phyloP scores from a whole-genome alignment of 2,329 filamentous ascomycete species.

The Mycogone perniciosa region DNA sequence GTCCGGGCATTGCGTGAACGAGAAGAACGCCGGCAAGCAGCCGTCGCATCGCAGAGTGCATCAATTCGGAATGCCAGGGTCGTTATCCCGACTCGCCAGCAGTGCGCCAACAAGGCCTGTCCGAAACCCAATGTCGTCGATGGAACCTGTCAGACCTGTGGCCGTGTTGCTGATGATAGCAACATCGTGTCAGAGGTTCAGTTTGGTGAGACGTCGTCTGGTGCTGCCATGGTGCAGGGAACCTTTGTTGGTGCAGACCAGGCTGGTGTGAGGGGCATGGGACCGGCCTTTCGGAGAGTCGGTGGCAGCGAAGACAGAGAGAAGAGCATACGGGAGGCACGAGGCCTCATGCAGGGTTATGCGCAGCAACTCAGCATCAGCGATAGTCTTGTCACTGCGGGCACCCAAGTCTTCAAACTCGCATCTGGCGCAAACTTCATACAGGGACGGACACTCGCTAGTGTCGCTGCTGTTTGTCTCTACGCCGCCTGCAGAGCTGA shows the following conservation, averaged over 20 bases:
- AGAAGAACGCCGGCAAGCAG: slow-evolving; percentile 38
- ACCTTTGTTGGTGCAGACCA: slow-evolving; percentile 83
- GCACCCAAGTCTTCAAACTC: slow-evolving; percentile 69
- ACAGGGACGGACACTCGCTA: slow-evolving; percentile 76
- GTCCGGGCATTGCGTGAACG: slow-evolving; percentile 48
- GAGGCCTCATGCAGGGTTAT: slow-evolving; percentile 56
- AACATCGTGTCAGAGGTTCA: slow-evolving; percentile 89
- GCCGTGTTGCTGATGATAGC: slow-evolving; percentile 74
- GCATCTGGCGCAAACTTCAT: slow-evolving; percentile 71
- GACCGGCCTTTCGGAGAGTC: slow-evolving; percentile 54
- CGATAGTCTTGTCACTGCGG: slow-evolving; percentile 57
- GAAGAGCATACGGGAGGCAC: slow-evolving; percentile 53
- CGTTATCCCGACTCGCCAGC: slow-evolving; percentile 31
- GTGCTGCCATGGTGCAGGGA: slow-evolving; percentile 85
- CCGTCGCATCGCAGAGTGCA: slow-evolving; percentile 21
- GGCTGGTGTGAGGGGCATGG: slow-evolving; percentile 64
- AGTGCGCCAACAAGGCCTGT: slow-evolving; percentile 55
- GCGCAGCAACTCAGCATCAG: slow-evolving; percentile 53
- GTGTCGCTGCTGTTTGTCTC: slow-evolving; percentile 83
- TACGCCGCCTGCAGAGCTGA: slow-evolving; percentile 82
- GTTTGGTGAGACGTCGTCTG: slow-evolving; percentile 81
- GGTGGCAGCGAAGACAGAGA: slow-evolving; percentile 54
- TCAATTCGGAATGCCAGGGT: slow-evolving; percentile 27
- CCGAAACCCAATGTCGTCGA: slow-evolving; percentile 56
- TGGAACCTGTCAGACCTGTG: slow-evolving; percentile 75